phyloP scores from a whole-genome alignment of 345 rosid genomes.

The Sisymbrium altissimum region DNA sequence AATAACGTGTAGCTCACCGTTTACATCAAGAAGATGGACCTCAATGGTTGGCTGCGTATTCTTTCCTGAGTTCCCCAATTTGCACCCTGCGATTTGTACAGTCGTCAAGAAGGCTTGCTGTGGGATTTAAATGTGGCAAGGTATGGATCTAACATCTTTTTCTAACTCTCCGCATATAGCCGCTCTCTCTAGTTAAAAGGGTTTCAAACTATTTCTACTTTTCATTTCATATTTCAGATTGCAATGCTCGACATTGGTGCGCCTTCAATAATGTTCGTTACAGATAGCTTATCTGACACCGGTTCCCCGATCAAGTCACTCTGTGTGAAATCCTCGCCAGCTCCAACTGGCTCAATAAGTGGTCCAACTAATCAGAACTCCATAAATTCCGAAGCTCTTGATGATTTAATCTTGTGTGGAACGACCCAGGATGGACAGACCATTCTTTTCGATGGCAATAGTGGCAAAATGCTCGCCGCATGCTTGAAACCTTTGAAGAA shows the following conservation, averaged over 20 bases:
- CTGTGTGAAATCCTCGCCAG: constrained; percentile 42
- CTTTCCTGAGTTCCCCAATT: constrained; percentile 58
- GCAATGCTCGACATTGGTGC: constrained; percentile 66
- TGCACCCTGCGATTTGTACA: constrained; percentile 48
- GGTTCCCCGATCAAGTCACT: constrained; percentile 56
- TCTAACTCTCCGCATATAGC: constrained; percentile 2
- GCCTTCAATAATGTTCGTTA: constrained; percentile 54
- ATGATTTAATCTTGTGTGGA: constrained; percentile 42
- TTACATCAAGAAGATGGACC: constrained; percentile 60
- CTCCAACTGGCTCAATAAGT: constrained; percentile 26
- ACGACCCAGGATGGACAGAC: constrained; percentile 62
- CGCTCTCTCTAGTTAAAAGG: background rate
- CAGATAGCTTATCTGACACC: constrained; percentile 50
- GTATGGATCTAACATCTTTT: constrained; percentile 42
- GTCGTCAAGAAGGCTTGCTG: constrained; percentile 59
- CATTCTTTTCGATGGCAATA: constrained; percentile 51
- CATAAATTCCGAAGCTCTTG: constrained; percentile 30
- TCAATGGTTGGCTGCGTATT: constrained; percentile 61
- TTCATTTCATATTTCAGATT: constrained; percentile 57
- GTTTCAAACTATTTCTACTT: constrained; percentile 17
- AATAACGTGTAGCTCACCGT: constrained; percentile 51
- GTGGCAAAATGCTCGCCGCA: constrained; percentile 47
- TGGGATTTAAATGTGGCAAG: constrained; percentile 76
- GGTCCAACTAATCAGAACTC: constrained; percentile 35
- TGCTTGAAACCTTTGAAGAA: constrained; percentile 41